Base-by-base conservation (phyloP, 768 basidiomycete species). In the Serendipita indica region DNA sequence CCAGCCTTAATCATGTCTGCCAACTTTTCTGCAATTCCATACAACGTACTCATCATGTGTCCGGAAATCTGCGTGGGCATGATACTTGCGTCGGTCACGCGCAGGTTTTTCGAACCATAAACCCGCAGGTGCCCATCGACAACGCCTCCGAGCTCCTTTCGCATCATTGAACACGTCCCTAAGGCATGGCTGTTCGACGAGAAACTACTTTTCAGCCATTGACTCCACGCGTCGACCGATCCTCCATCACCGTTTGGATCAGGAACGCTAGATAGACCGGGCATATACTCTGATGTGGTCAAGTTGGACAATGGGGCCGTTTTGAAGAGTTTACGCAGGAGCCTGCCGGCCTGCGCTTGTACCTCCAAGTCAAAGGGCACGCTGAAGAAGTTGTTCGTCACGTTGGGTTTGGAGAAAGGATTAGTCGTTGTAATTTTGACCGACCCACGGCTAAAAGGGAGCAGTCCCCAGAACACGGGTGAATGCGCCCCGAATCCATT, bases 21-120 rank as follows among this genome's bases (percentile, higher is more conserved):
- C 16, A 77, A 77, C 64, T 78, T 77, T 68, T 79, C 78, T 4
- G 77, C 77, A n/a, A 81, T 70, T 20, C 75, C 77, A 63, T 77
- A 80, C 33, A 78, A 64, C 58, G 78, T 76, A 12, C 74, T 70
- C 30, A 70, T 71, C 58, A 77, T 59, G 61, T 77, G 75, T 2
- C 75, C 75, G 60, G 74, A 74, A 39, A 79, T 63, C 58, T 77
- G 75, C 35, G 76, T 59, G 4, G 79, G 78, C 61, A 78, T 65
- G 4, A 78, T 64, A 33, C 74, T 75, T 16, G 76, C 75, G 64
- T 79, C 79, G 0, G 76, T 75, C 28, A 80, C 76, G 6, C 78
- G 74, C 25, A 80, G 71, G 46, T 63, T 65, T 12, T 35, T 59
- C 14, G 65, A 60, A 14, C 61, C 65, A 43, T 64, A 65, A 10